A percentile compares a stretch with the other conserved stretches of the same genome.
These are phyloP conservation scores for Solanum virginianum DNA, from an alignment of 257 asterid species.

Conservation along the genomic window DNA sequence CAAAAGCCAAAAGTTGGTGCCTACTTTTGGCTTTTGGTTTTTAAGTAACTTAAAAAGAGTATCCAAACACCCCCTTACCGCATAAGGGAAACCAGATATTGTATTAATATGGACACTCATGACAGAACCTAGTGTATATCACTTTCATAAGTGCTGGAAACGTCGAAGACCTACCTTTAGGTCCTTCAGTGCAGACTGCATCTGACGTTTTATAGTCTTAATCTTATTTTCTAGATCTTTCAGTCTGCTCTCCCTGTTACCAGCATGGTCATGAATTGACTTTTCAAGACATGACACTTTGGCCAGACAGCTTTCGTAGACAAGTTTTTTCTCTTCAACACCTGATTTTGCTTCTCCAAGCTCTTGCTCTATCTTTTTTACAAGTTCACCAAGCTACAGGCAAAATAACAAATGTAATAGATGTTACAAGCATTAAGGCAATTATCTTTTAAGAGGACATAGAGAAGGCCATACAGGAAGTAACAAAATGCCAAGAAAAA, in stretches of 20 bases:
- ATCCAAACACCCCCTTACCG: no score
- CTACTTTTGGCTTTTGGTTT: no score
- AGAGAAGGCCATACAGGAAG: neutral
- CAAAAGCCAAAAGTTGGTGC: no score
- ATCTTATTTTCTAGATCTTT: slow-evolving; percentile 76
- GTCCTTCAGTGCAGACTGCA: slow-evolving; percentile 67
- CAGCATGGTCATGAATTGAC: slow-evolving; percentile 68
- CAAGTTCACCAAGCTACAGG: slow-evolving; percentile 75
- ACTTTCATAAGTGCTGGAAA: neutral
- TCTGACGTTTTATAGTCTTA: slow-evolving; percentile 51
- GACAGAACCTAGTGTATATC: neutral
- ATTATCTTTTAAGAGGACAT: neutral
- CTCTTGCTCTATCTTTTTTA: slow-evolving; percentile 65
- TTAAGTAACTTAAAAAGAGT: no score
- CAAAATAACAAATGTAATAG: neutral
- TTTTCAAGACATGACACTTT: slow-evolving; percentile 69
- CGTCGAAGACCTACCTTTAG: slow-evolving; percentile 45
- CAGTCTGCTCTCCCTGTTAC: slow-evolving; percentile 70
- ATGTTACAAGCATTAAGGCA: neutral
- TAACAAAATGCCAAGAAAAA: neutral
- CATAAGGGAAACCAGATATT: neutral
- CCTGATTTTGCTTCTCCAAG: slow-evolving; percentile 64
- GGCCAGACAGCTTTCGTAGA: slow-evolving; percentile 46
- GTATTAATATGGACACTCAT: neutral
- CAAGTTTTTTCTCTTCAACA: slow-evolving; percentile 44